Evolutionary conservation across 1,139 yeast species (phyloP), one percentile per base, ranked within the genome.

Genomic region (Yamadazyma buinensis): DNA sequence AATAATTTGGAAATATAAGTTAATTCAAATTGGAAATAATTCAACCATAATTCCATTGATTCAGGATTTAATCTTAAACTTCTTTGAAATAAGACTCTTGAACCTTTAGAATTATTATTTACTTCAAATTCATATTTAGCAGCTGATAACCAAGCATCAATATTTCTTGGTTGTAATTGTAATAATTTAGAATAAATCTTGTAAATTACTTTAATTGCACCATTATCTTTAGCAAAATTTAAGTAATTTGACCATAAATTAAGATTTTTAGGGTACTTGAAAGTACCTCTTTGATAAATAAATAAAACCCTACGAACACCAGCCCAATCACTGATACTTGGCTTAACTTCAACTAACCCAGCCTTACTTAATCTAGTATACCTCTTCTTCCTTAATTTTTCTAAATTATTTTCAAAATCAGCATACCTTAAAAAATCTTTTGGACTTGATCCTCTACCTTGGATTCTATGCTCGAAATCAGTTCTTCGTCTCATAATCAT

Each of bases 51-150:
- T 38, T 73, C 75, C 13, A 68, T 57, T 2, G 83, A 75, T 33
- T 86, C 92, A 5, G 84, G 75, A 53, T 92, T 90, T 54, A 94
- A 83, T 54, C 95, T 73, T 30, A 94, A 67, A 23, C 84, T 95
- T 46, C 86, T 75, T 57, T 90, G 97, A 61, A 90, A 80, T 30
- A 92, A 71, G 10, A 77, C 75, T 59, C 99, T 75, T 13, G 97
- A 94, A 29, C 95, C 94, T 52, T 84, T 79, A 35, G 95, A 88
- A 49, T 88, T 85, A 33, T 92, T 85, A 58, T 92, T 88, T 28
- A 74, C 75, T 49, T 92, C 96, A 50, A 86, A 81, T 61, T 94
- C 97, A 58, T 87, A 88, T 54, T 86, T 86, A 31, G 97, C 97
- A 17, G 97, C 97, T 51, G 88, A 77, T 34, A 92, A 76, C 98